These are phyloP conservation scores for Paramecium sonneborni DNA, from an alignment of 73 alveolate species.

Conservation along the genomic window DNA sequence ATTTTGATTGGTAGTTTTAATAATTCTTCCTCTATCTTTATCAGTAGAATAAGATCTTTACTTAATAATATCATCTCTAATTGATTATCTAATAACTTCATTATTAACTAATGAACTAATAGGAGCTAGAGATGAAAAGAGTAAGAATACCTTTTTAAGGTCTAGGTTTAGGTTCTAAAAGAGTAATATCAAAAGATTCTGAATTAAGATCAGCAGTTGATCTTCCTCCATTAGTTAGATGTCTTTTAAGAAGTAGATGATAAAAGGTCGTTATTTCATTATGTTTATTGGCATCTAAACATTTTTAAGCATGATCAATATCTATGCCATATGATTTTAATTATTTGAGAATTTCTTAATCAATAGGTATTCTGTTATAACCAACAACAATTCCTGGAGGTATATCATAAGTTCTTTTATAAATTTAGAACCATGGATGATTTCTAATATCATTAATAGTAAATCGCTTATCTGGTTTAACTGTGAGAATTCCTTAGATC, in stretches of 20 bases:
- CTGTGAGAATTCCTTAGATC: constrained; percentile 77
- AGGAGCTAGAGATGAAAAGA: background rate
- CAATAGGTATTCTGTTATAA: constrained; percentile 87
- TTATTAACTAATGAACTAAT: constrained; percentile 47
- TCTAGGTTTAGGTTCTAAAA: constrained; percentile 62
- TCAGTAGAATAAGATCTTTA: constrained; percentile 49
- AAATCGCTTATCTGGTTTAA: constrained; percentile 88
- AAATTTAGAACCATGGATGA: constrained; percentile 88
- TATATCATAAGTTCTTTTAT: constrained; percentile 65
- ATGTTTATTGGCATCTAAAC: constrained; percentile 80
- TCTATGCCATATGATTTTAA: constrained; percentile 66
- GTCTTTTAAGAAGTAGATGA: constrained; percentile 77
- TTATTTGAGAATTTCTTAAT: constrained; percentile 77
- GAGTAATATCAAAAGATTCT: constrained; percentile 58
- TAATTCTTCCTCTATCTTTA: constrained; percentile 47
- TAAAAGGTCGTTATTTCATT: constrained; percentile 80
- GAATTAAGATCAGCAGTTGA: constrained; percentile 74
- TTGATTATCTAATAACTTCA: constrained; percentile 31
- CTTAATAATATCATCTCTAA: constrained; percentile 21
- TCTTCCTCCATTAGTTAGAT: constrained; percentile 73
- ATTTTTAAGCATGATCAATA: constrained; percentile 67
- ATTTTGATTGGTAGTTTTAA: background rate
- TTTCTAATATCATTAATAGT: constrained; percentile 81
- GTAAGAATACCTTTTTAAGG: constrained; percentile 43
- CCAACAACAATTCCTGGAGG: constrained; percentile 85